phyloP scores from a whole-genome alignment of 208 protist genomes.

The Phytomonas sp. region DNA sequence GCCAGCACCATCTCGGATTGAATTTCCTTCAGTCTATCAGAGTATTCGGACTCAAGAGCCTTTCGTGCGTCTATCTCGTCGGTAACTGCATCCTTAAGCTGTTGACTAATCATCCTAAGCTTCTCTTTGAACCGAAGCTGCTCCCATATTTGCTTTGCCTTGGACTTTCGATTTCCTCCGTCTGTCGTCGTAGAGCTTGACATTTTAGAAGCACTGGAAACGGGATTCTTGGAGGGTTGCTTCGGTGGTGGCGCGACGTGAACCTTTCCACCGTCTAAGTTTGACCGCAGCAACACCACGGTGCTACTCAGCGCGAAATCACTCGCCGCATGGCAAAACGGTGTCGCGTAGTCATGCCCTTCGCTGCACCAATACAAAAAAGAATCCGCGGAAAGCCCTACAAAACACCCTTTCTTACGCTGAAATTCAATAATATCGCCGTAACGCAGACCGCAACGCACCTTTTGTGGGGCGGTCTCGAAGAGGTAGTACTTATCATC shows the following conservation, averaged over 20 bases:
- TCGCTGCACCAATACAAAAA: conserved; percentile 67
- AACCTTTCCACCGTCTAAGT: conserved; percentile 7
- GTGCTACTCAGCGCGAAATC: conserved; percentile 46
- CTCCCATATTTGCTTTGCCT: conserved; percentile 28
- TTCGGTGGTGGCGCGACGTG: not conserved
- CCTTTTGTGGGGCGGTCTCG: conserved; percentile 44
- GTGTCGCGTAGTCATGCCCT: conserved; percentile 43
- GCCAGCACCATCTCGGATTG: not conserved
- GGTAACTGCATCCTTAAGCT: conserved; percentile 20
- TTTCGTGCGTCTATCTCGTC: conserved; percentile 32
- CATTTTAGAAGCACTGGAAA: not conserved
- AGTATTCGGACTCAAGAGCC: conserved; percentile 16
- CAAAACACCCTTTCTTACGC: conserved; percentile 45
- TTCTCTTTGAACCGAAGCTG: conserved; percentile 47
- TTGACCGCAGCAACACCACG: conserved; percentile 25
- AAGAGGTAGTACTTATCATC: conserved; percentile 72
- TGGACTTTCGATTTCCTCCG: conserved; percentile 3
- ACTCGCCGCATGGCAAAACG: conserved; percentile 53
- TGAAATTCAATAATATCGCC: conserved; percentile 75
- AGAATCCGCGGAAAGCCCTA: conserved; percentile 67
- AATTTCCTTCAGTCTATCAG: not conserved
- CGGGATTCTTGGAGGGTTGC: not conserved
- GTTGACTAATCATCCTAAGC: conserved; percentile 14
- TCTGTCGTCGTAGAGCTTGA: not conserved
- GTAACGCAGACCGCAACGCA: conserved; percentile 59